A percentile compares a stretch with the other conserved stretches of the same genome.
Evolutionary conservation across 2,329 filamentous ascomycete species (phyloP).

Genomic region (Malbranchea cinnamomea): DNA sequence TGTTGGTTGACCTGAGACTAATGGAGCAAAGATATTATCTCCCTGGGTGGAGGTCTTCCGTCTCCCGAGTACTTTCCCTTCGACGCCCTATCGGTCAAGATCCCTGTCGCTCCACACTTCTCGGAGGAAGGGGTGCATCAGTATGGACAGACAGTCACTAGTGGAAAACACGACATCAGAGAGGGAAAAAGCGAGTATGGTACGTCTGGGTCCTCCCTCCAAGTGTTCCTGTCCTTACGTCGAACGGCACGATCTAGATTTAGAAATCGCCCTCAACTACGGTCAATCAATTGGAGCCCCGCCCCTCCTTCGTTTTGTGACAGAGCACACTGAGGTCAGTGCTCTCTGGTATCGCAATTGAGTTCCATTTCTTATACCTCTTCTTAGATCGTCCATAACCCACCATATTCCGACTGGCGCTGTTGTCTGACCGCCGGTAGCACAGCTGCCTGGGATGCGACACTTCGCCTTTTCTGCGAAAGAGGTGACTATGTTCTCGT

Average conservation of each 20-base stretch:
- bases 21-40: constrained; percentile 41
- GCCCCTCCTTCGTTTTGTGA: constrained; percentile 78
- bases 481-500: constrained; percentile 66
- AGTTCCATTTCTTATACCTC: neutral
- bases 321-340: constrained; percentile 71
- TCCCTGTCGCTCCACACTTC: constrained; percentile 56
- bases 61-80: constrained; percentile 89
- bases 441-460: constrained; percentile 72
- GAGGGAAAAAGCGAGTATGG: constrained; percentile 43
- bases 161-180: constrained; percentile 72
- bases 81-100: constrained; percentile 57
- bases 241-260: constrained; percentile 42
- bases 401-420: constrained; percentile 82
- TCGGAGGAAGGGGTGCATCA: constrained; percentile 51
- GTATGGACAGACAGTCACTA: constrained; percentile 44
- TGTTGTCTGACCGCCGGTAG: constrained; percentile 72
- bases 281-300: constrained; percentile 73
- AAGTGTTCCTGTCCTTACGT: neutral
- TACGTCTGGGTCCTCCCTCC: constrained; percentile 12
- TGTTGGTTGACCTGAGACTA: constrained; percentile 1
- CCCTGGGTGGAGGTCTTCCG: constrained; percentile 80
- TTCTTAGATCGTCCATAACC: constrained; percentile 54
- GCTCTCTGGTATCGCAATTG: constrained; percentile 1
- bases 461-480: constrained; percentile 65
- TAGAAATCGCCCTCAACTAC: constrained; percentile 85